These are phyloP conservation scores for Phytophthora uliginosa DNA, from an alignment of 352 stramenopile genomes.

Conservation along the genomic window DNA sequence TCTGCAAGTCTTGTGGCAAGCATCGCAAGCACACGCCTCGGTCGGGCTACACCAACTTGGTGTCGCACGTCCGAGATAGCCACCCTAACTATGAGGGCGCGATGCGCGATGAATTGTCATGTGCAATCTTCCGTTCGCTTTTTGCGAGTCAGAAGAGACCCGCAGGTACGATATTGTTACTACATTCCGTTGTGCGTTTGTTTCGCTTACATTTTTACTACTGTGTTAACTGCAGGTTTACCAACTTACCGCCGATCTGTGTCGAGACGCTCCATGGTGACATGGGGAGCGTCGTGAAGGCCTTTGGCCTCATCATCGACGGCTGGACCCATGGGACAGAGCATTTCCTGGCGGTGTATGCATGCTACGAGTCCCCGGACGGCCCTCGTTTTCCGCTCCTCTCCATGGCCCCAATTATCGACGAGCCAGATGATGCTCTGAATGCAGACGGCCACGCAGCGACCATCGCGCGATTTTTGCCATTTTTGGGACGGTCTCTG, in stretches of 20 bases:
- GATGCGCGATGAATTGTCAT: no score
- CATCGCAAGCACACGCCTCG: no score
- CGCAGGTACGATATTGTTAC: not conserved
- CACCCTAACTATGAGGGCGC: no score
- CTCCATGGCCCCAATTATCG: conserved; percentile 4
- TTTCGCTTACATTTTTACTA: not conserved
- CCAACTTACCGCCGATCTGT: not conserved
- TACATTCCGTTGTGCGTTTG: not conserved
- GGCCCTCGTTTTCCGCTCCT: conserved; percentile 1
- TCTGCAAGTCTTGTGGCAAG: no score
- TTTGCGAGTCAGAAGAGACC: no score
- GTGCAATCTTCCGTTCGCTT: no score
- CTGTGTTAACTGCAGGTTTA: not conserved
- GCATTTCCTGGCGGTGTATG: conserved; percentile 6
- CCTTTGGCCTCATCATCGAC: conserved; percentile 4
- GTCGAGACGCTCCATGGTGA: not conserved
- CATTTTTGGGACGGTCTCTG: conserved; percentile 10
- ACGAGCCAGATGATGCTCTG: not conserved
- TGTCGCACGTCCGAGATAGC: no score
- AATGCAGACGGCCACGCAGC: not conserved
- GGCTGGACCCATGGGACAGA: conserved; percentile 7
- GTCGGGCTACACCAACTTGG: no score
- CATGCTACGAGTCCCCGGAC: not conserved
- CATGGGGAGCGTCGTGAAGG: not conserved
- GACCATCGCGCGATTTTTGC: not conserved